phyloP scores from a whole-genome alignment of 2,329 filamentous ascomycete genomes.

The Teratosphaeria pseudoeucalypti region DNA sequence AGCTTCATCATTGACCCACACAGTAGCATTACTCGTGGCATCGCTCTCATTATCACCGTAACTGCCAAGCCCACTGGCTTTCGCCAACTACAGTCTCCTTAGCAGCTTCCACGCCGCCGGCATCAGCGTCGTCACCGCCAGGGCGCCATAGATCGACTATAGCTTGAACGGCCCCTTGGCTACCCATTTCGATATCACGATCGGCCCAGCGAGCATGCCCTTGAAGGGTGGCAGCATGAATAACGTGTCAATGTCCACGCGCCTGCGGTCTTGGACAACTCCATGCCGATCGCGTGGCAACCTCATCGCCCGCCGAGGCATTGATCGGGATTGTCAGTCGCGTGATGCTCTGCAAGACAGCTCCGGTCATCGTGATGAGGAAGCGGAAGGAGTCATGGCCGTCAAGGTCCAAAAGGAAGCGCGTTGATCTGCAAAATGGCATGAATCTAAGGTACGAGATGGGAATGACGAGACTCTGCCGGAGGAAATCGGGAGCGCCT shows the following conservation, averaged over 20 bases:
- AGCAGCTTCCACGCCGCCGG: no score
- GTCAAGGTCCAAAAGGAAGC: not conserved
- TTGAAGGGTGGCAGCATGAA: not conserved
- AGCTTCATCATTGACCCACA: no score
- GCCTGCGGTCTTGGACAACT: not conserved
- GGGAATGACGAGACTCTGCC: not conserved
- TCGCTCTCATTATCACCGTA: no score
- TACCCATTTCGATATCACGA: not conserved
- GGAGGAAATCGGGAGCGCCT: not conserved
- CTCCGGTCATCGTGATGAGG: not conserved
- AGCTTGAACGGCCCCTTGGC: not conserved
- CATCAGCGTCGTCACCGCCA: not conserved
- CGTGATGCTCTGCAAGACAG: not conserved
- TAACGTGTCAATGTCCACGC: not conserved
- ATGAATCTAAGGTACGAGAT: not conserved
- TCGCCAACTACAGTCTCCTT: no score
- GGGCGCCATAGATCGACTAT: not conserved
- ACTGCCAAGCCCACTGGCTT: no score
- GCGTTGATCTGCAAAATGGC: not conserved
- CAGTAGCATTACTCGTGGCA: no score
- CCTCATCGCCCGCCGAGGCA: not conserved
- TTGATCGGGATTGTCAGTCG: not conserved
- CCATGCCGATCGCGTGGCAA: not conserved
- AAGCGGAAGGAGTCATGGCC: not conserved
- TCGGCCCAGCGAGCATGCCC: not conserved